Base-by-base conservation (phyloP, 139 green algal genomes). In the Bryopsis sp. region DNA sequence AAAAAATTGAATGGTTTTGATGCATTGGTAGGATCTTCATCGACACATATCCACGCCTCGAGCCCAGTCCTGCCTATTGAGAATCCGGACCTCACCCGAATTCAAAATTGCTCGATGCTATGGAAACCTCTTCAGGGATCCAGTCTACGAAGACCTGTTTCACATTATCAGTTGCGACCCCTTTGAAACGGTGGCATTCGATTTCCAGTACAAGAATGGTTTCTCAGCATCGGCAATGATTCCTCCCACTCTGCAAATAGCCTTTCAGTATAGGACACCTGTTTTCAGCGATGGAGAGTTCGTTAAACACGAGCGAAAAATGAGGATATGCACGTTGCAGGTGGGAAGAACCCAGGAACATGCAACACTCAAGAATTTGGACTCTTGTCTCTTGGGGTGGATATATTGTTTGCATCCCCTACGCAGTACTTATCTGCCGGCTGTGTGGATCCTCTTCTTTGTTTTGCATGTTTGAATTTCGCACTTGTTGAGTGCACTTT, bases 11-110 rank as follows among this genome's bases (percentile, higher is more conserved):
- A n/a, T n/a, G n/a, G n/a, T n/a, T n/a, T n/a, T n/a, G n/a, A 15
- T 50, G 43, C 15, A 26, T 50, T 50, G 15, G 2, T 88, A 96
- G 86, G 88, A 95, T 64, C 72, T 95, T 5, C 96, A 95, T 71
- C 82, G 87, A 67, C 80, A 87, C 38, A 68, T 96, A 7, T 72
- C 58, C 8, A 62, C 75, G 6, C 72, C 78, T 0, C 67, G 73
- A 58, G 89, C 86, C 24, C 68, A 77, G 29, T 70, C 61, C 19
- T 86, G 83, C 47, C 50, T 94, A 65, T 66, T 96, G 75, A 76
- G 90, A 8, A 62, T 96, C 48, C 84, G 90, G 48, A 86, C 77
- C 35, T 86, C 79, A 2, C 77, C 83, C 2, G 78, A 85, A 59
- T 82, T 97, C 57, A 68, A 64, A 34, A 68, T 82, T 1, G 74